Percentiles rank a stretch among this genome's conserved stretches.
Evolutionary conservation across 768 basidiomycete genomes (phyloP).

Genomic region (Pleurotus citrinopileatus): DNA sequence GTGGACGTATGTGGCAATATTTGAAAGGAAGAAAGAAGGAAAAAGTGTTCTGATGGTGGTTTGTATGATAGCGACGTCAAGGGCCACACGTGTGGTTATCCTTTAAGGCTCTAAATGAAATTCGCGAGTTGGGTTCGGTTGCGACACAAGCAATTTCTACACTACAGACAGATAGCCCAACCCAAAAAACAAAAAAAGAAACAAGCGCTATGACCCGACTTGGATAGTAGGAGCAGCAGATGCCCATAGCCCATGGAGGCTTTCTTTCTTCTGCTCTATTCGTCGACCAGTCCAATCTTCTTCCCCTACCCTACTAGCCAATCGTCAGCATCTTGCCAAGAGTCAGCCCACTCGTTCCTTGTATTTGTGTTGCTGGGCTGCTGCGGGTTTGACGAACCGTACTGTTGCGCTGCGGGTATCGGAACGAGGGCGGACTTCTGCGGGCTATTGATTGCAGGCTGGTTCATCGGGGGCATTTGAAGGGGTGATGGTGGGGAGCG

Average conservation of each 20-base stretch:
- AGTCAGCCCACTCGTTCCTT: conserved; percentile 43
- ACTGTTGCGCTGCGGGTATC: conserved; percentile 9
- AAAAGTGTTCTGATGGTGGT: neutral
- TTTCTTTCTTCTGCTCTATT: conserved; percentile 34
- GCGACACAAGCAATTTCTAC: neutral
- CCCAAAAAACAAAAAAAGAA: neutral
- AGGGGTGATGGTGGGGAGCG: conserved; percentile 39
- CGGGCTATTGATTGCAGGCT: conserved; percentile 34
- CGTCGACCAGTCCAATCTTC: conserved; percentile 45
- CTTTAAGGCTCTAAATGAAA: neutral
- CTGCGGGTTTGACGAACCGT: conserved; percentile 6
- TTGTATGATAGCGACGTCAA: neutral
- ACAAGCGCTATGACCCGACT: conserved; percentile 15
- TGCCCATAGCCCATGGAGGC: conserved; percentile 24
- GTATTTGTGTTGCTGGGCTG: conserved; percentile 13
- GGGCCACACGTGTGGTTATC: conserved; percentile 9
- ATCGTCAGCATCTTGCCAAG: conserved; percentile 49
- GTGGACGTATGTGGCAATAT: conserved; percentile 3
- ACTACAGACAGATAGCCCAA: conserved; percentile 1
- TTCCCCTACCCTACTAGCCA: conserved; percentile 46
- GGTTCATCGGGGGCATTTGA: conserved; percentile 26
- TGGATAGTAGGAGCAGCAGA: conserved; percentile 11
- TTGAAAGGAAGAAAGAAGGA: neutral
- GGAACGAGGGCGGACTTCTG: conserved; percentile 16
- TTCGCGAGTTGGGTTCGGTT: neutral